Conservation (phyloP, 768 basidiomycete species). For the Amanita phalloides region DNA sequence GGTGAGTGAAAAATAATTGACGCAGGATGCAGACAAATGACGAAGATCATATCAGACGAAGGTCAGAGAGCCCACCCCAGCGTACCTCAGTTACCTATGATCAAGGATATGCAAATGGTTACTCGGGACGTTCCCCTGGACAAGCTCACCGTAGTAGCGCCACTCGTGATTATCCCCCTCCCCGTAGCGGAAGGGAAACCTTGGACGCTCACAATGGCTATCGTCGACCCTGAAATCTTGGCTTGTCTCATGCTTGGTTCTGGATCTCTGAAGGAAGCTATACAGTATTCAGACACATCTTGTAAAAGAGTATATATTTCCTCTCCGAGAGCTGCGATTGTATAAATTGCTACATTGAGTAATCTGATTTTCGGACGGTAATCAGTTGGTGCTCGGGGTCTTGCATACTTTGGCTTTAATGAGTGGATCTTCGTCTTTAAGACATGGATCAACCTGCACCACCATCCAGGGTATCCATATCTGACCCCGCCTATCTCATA, state of each 20-base stretch:
- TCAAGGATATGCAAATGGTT: conserved; percentile 38
- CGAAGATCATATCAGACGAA: conserved; percentile 30
- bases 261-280: conserved; percentile 4
- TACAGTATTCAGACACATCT: conserved; percentile 3
- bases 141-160: neutral
- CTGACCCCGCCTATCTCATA: conserved; percentile 18
- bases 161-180: conserved; percentile 3
- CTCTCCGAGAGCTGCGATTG: neutral
- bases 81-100: conserved; percentile 42
- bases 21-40: neutral
- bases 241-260: conserved; percentile 2
- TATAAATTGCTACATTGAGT: neutral
- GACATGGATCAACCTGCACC: conserved; percentile 22
- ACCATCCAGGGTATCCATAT: conserved; percentile 29
- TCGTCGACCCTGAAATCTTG: conserved; percentile 2
- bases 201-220: conserved; percentile 1
- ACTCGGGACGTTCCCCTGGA: conserved; percentile 28
- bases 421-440: neutral
- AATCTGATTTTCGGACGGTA: neutral
- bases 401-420: neutral
- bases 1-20: conserved; percentile 18
- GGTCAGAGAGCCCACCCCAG: conserved; percentile 61
- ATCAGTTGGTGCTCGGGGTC: conserved; percentile 4
- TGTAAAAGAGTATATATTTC: neutral
- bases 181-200: conserved; percentile 9